phyloP scores from a whole-genome alignment of 805 yeast genomes.

The Geotrichum ghanense region DNA sequence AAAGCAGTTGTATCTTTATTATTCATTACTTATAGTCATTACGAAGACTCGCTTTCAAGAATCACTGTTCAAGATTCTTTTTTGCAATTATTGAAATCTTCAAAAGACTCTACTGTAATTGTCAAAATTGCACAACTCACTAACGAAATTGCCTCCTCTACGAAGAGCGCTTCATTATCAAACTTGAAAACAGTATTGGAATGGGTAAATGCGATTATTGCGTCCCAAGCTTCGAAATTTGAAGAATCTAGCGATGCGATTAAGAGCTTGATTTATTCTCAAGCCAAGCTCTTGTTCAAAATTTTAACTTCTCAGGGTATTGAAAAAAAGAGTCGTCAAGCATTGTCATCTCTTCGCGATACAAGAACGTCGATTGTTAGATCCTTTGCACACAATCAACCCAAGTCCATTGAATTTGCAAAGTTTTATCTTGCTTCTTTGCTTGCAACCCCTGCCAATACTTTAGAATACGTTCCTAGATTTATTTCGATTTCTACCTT shows the following conservation, averaged over 20 bases:
- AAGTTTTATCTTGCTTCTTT: constrained; percentile 5
- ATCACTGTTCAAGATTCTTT: constrained; percentile 32
- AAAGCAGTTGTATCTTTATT: constrained; percentile 17
- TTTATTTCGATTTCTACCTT: constrained; percentile 27
- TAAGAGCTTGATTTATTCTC: constrained; percentile 24
- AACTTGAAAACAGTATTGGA: constrained; percentile 46
- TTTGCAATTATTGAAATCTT: constrained; percentile 23
- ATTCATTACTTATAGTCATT: constrained; percentile 38
- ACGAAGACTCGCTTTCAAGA: constrained; percentile 41
- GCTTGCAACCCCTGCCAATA: constrained; percentile 4
- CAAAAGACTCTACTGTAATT: constrained; percentile 25
- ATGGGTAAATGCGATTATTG: constrained; percentile 39
- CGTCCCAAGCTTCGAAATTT: constrained; percentile 8
- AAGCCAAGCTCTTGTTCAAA: constrained; percentile 32
- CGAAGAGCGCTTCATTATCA: constrained; percentile 31
- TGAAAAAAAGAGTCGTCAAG: constrained; percentile 18
- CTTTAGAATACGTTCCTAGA: constrained; percentile 16
- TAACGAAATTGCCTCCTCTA: constrained; percentile 2
- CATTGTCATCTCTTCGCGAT: constrained; percentile 16
- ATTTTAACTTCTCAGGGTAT: constrained; percentile 20
- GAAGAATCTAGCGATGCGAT: constrained; percentile 15
- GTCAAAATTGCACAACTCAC: constrained; percentile 24
- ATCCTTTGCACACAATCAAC: constrained; percentile 8
- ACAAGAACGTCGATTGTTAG: constrained; percentile 19
- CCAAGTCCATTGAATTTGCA: constrained; percentile 4